These are phyloP conservation scores for Crithidia expoeki DNA, from an alignment of 208 protist species.

Conservation along the genomic window DNA sequence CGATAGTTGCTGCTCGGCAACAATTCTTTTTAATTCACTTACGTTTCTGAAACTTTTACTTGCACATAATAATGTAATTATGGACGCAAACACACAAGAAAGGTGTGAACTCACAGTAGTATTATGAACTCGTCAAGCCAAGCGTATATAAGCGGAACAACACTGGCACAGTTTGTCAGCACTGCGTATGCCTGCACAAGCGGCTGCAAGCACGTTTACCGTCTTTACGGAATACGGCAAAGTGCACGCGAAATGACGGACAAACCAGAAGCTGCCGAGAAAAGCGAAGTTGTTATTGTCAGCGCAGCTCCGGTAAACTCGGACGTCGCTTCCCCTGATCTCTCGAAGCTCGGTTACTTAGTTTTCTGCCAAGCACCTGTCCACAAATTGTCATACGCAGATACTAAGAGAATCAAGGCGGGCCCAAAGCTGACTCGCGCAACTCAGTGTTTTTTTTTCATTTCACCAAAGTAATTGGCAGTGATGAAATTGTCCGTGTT, in stretches of 20 bases:
- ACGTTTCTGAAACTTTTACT: too few relatives aligned
- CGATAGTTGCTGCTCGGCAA: too few relatives aligned
- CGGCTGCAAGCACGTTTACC: constrained; percentile 34
- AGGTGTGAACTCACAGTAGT: too few relatives aligned
- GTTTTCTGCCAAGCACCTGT: constrained; percentile 45
- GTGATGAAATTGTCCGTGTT: constrained; percentile 7
- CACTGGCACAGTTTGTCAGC: constrained; percentile 50
- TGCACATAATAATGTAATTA: too few relatives aligned
- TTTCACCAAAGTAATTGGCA: constrained; percentile 26
- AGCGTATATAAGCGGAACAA: constrained; percentile 52
- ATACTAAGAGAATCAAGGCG: constrained; percentile 35
- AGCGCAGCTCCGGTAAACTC: constrained; percentile 18
- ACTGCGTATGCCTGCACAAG: constrained; percentile 27
- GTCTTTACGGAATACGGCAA: constrained; percentile 47
- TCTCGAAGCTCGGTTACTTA: constrained; percentile 37
- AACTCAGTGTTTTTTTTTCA: constrained; percentile 24
- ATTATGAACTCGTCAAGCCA: constrained; percentile 30
- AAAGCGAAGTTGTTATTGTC: constrained; percentile 44
- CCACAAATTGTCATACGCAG: constrained; percentile 67
- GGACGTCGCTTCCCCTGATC: neutral
- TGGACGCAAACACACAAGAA: too few relatives aligned
- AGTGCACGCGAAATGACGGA: constrained; percentile 42
- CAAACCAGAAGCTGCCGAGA: constrained; percentile 20
- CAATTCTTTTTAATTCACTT: too few relatives aligned
- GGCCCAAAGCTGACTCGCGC: neutral